phyloP scores from a whole-genome alignment of 805 yeast species.

The Candida koratica region DNA sequence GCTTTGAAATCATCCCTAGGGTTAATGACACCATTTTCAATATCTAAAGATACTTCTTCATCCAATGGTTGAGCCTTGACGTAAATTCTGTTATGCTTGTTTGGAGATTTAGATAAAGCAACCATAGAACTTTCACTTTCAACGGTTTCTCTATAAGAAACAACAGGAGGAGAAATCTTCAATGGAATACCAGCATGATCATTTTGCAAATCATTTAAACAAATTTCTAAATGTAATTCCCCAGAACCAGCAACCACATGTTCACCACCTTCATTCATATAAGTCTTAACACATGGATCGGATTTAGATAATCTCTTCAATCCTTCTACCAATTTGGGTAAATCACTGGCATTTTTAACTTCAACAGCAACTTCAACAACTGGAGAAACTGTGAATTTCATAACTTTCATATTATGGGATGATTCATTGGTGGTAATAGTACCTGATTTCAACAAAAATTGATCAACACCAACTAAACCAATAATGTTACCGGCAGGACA shows the following conservation, averaged over 20 bases:
- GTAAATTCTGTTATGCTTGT: conserved; percentile 99
- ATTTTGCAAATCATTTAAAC: conserved; percentile 91
- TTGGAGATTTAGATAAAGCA: conserved; percentile 98
- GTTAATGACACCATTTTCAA: conserved; percentile 86
- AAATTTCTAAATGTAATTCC: conserved; percentile 98
- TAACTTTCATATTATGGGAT: conserved; percentile 99
- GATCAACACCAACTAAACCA: conserved; percentile 99
- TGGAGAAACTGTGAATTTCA: conserved; percentile 99
- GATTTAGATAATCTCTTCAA: conserved; percentile 99
- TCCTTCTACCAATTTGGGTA: conserved; percentile 99
- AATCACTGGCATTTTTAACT: conserved; percentile 98
- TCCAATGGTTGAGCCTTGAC: conserved; percentile 94
- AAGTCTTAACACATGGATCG: conserved; percentile 94
- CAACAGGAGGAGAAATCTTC: conserved; percentile 96
- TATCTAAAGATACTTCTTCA: conserved; percentile 89
- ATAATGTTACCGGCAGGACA: conserved; percentile 99
- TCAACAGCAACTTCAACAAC: conserved; percentile 99
- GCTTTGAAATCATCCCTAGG: conserved; percentile 98
- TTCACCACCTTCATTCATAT: conserved; percentile 94
- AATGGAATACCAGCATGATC: conserved; percentile 99
- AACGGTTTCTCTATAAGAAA: conserved; percentile 98
- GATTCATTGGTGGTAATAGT: conserved; percentile 94
- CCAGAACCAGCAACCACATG: conserved; percentile 99
- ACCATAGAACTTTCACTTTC: conserved; percentile 88
- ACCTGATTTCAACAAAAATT: conserved; percentile 99